Percentiles rank a stretch among this genome's conserved stretches.
Conservation (phyloP, 805 yeast species). For the Kazachstania africana region DNA sequence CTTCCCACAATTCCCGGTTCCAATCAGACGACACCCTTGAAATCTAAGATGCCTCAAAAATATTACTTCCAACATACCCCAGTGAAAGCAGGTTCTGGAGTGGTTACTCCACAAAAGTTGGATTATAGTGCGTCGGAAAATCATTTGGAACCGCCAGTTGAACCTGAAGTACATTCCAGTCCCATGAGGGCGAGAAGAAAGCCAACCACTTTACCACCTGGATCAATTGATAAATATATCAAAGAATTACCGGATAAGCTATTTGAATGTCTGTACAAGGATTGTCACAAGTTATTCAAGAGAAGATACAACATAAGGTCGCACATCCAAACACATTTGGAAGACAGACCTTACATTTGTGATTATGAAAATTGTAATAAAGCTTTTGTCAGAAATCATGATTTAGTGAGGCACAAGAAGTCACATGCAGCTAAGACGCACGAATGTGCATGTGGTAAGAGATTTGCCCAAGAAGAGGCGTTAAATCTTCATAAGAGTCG, state of each 20-base stretch:
- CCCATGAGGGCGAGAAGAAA: slow-evolving; percentile 21
- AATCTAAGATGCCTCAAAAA: slow-evolving; percentile 16
- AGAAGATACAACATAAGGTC: slow-evolving; percentile 87
- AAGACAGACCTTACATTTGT: slow-evolving; percentile 88
- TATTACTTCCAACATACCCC: slow-evolving; percentile 23
- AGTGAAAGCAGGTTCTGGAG: slow-evolving; percentile 4
- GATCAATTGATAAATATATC: slow-evolving; percentile 75
- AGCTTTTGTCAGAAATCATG: slow-evolving; percentile 91
- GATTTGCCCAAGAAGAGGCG: slow-evolving; percentile 84
- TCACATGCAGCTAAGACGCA: slow-evolving; percentile 68
- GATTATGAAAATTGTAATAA: slow-evolving; percentile 52
- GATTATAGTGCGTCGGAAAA: background rate
- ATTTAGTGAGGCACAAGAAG: slow-evolving; percentile 77
- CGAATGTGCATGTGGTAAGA: slow-evolving; percentile 87
- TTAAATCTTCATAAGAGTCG: slow-evolving; percentile 68
- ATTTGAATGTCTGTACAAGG: slow-evolving; percentile 62
- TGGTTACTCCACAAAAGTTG: background rate
- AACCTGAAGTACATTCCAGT: slow-evolving; percentile 3
- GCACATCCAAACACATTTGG: slow-evolving; percentile 91
- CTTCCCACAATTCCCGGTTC: slow-evolving; percentile 24
- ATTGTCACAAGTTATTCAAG: slow-evolving; percentile 74
- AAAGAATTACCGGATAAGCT: slow-evolving; percentile 68
- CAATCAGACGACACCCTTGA: slow-evolving; percentile 16
- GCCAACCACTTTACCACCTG: slow-evolving; percentile 58
- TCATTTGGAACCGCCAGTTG: background rate